Percentiles rank a stretch among this genome's conserved stretches.
These are phyloP conservation scores for Candida saitoana DNA, from an alignment of 805 yeast species.

Conservation along the genomic window DNA sequence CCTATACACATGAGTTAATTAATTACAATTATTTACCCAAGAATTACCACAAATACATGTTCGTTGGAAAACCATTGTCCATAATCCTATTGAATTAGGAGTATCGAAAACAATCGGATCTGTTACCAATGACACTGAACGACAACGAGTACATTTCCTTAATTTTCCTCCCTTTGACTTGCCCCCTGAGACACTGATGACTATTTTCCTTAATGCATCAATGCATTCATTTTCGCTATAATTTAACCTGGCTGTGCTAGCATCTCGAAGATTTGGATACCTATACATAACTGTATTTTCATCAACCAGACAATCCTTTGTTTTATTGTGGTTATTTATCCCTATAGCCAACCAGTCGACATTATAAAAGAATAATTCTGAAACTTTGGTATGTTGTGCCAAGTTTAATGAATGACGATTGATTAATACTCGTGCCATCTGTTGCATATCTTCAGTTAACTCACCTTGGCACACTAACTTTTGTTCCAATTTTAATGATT, in stretches of 20 bases:
- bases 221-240: conserved; percentile 22
- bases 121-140: conserved; percentile 37
- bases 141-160: conserved; percentile 40
- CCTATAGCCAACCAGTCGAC: conserved; percentile 59
- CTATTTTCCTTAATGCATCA: conserved; percentile 36
- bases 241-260: conserved; percentile 19
- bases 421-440: conserved; percentile 41
- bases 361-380: conserved; percentile 59
- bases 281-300: conserved; percentile 2
- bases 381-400: conserved; percentile 43
- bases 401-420: conserved; percentile 44
- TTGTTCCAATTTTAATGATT: conserved; percentile 53
- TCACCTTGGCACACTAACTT: conserved; percentile 58
- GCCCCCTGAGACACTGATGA: conserved; percentile 15
- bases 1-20: not conserved
- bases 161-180: conserved; percentile 9
- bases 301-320: not conserved
- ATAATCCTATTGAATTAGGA: conserved; percentile 30
- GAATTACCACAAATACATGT: conserved; percentile 76
- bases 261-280: conserved; percentile 4
- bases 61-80: conserved; percentile 68
- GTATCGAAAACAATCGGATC: conserved; percentile 38
- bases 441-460: conserved; percentile 43
- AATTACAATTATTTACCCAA: conserved; percentile 47
- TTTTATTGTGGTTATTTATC: conserved; percentile 14